These are phyloP conservation scores for Oryza australiensis DNA, from an alignment of 176 grass and related monocot genomes.

Conservation along the genomic window DNA sequence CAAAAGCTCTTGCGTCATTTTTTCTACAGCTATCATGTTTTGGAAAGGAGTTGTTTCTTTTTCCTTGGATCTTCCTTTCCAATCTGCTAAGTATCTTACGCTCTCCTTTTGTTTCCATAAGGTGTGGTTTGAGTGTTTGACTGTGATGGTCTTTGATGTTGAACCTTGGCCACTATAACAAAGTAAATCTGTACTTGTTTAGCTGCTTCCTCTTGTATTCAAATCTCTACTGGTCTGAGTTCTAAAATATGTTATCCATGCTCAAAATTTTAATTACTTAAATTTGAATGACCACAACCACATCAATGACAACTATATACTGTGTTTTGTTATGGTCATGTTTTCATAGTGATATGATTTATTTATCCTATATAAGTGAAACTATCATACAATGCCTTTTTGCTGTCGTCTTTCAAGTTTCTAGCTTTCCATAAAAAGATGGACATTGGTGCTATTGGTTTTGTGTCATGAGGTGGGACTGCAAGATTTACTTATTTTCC, in stretches of 20 bases:
- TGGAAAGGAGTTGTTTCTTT: no score
- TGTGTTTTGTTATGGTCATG: not conserved
- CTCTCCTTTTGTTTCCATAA: not conserved
- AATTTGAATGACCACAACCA: not conserved
- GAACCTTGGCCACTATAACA: not conserved
- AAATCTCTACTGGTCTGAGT: not conserved
- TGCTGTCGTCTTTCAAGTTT: not conserved
- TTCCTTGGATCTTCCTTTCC: no score
- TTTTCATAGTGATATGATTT: not conserved
- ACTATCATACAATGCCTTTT: not conserved
- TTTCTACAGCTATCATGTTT: not conserved
- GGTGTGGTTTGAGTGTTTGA: not conserved
- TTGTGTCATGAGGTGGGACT: not conserved
- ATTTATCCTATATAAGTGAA: not conserved
- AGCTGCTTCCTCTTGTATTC: not conserved
- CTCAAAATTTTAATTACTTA: not conserved
- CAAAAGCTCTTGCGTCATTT: not conserved
- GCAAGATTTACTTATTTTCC: slow-evolving; percentile 8
- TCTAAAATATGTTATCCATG: slow-evolving; percentile 8
- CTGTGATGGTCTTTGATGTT: not conserved
- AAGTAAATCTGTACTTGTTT: not conserved
- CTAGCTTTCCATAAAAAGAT: not conserved
- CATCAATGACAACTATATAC: not conserved
- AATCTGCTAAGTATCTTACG: not conserved
- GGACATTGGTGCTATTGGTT: slow-evolving; percentile 13